Base-by-base conservation (phyloP, 1,139 yeast genomes). In the Saccharomyces hybrid region DNA sequence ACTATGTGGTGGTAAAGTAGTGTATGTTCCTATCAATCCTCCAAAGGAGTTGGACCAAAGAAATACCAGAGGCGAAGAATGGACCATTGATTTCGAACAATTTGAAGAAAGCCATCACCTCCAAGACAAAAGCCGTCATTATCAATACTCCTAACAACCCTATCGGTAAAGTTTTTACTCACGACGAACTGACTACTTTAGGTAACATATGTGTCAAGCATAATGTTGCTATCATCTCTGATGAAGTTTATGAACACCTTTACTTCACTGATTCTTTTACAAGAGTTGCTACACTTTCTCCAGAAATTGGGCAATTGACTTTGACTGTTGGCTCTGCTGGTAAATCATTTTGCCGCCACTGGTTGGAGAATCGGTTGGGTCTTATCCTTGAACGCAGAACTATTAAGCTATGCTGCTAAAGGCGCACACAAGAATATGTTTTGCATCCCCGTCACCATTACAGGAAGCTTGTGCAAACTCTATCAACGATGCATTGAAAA, bases 291-390 rank as follows among this genome's bases (percentile, higher is more conserved):
- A 81, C 88, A 2, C 74, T 93, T 55, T 75, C 84, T 4, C 90
- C 91, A 2, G 96, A 89, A 65, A 80, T 90, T 58, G 84, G 82
- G 29, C 81, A 82, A 55, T 76, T 93, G 64, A 88, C 97, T 0
- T 75, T 93, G 56, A 86, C 97, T 5, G 95, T 93, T 19, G 98
- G 98, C 0, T 88, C 97, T 31, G 99, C 97, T 4, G 99, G 99
- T 58, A 93, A 93, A 73, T 84, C 96, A n/a, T 0, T 93, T 93
- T 75, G 96, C 97, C 27, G 97, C 97, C 47, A 93, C 99, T 27
- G 99, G 99, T 55, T 93, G 98, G 97, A 83, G 99, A 75, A 81
- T 93, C 54, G 99, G 99, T 53, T 93, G 95, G 93, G 79, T 91
- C 44, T 85, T 91, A 59, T 98, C 97, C 5, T 49, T 60, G 50